phyloP scores from a whole-genome alignment of 2,329 filamentous ascomycete genomes.

The Nemania sp. region DNA sequence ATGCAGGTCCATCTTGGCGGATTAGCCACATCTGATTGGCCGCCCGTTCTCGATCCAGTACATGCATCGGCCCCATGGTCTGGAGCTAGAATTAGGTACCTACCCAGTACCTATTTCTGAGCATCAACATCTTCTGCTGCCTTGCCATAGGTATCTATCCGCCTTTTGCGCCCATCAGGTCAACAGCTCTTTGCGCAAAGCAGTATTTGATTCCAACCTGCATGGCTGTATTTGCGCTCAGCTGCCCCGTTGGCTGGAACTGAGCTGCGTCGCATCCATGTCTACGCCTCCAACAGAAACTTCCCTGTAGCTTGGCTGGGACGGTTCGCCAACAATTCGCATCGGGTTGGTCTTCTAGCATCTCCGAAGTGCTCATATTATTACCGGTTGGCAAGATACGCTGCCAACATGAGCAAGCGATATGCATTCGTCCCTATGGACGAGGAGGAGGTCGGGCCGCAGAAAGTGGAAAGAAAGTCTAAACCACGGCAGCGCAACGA shows the following conservation, averaged over 20 bases:
- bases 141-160: neutral
- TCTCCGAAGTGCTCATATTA: neutral
- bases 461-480: conserved; percentile 51
- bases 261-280: neutral
- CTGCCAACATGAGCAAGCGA: conserved; percentile 55
- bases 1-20: conserved; percentile 13
- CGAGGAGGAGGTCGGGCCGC: conserved; percentile 61
- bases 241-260: neutral
- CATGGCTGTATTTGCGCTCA: neutral
- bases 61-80: no score
- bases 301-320: no score
- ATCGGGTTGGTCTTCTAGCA: neutral
- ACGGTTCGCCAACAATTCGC: no score
- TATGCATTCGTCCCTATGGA: conserved; percentile 72
- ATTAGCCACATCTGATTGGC: conserved; percentile 24
- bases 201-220: neutral
- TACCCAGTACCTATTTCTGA: no score
- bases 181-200: neutral
- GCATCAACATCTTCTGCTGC: neutral
- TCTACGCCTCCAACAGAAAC: no score
- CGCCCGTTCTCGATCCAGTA: no score
- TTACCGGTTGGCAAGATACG: neutral
- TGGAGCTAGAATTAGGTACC: no score
- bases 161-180: neutral
- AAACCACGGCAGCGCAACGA: conserved; percentile 41